These are phyloP conservation scores for Prunus mongolica DNA, from an alignment of 306 rosid genomes.

Conservation along the genomic window DNA sequence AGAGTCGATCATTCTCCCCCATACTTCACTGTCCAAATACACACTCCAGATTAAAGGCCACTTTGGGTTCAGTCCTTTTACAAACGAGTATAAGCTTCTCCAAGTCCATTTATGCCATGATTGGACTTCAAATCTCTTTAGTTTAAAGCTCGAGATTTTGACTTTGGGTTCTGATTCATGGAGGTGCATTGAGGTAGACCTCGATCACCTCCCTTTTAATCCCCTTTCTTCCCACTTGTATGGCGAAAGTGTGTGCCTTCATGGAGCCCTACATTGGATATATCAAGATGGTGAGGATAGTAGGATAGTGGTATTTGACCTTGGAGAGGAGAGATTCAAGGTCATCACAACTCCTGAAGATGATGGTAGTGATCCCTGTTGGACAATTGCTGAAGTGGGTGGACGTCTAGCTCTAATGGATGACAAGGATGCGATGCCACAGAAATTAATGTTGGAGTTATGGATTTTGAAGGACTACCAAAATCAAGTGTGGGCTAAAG, in stretches of 20 bases:
- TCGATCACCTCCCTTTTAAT: background rate
- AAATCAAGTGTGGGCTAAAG: background rate
- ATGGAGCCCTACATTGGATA: constrained; percentile 3
- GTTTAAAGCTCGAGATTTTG: background rate
- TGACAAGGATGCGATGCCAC: background rate
- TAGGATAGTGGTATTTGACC: background rate
- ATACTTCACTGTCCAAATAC: background rate
- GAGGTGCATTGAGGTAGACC: background rate
- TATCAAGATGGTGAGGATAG: background rate
- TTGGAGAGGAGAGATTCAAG: background rate
- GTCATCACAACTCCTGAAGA: background rate
- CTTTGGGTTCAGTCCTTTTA: background rate
- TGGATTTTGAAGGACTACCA: constrained; percentile 10
- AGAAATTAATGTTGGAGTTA: background rate
- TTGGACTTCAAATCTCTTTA: background rate
- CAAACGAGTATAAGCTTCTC: background rate
- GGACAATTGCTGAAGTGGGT: background rate
- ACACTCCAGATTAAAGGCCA: too few species aligned
- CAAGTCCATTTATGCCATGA: background rate
- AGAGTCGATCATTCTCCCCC: background rate
- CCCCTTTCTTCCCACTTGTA: background rate
- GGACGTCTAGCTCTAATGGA: background rate
- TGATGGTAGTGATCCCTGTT: too few species aligned
- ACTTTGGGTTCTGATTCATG: background rate
- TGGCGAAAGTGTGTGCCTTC: background rate